Evolutionary conservation across 768 basidiomycete genomes (phyloP).

Genomic region (Pisolithus sp.): DNA sequence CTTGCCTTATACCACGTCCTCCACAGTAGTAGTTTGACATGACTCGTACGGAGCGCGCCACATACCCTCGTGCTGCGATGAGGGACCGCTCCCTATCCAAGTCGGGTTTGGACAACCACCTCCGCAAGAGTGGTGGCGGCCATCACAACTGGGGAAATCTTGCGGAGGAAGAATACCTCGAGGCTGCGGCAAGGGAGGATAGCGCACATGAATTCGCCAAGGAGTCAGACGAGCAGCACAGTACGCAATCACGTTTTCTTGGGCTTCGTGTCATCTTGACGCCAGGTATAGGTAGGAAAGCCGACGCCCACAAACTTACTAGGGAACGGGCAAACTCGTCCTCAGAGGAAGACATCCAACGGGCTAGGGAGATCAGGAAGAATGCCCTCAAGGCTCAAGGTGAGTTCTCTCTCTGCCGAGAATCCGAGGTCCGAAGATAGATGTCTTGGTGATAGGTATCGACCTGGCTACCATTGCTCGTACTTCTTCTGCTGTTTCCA

Average conservation of each 20-base stretch:
- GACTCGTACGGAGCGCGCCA: conserved; percentile 76
- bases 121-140: conserved; percentile 77
- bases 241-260: not conserved
- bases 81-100: conserved; percentile 78
- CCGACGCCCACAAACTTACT: conserved; percentile 24
- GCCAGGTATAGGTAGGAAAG: conserved; percentile 14
- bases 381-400: conserved; percentile 60
- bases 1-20: not conserved
- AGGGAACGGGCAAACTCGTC: conserved; percentile 35
- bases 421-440: not conserved
- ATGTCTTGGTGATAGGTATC: conserved; percentile 22
- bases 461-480: conserved; percentile 80
- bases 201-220: conserved; percentile 42
- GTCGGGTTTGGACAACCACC: conserved; percentile 62
- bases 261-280: conserved; percentile 7
- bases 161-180: conserved; percentile 55
- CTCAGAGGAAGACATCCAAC: conserved; percentile 59
- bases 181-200: conserved; percentile 53
- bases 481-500: conserved; percentile 66
- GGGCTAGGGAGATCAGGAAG: conserved; percentile 65
- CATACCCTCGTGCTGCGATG: conserved; percentile 62
- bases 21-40: conserved; percentile 30
- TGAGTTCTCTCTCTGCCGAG: conserved; percentile 11
- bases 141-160: conserved; percentile 82
- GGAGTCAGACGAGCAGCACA: conserved; percentile 16